These are phyloP conservation scores for Oidiodendron maius DNA, from an alignment of 495 filamentous ascomycete genomes.

Conservation along the genomic window DNA sequence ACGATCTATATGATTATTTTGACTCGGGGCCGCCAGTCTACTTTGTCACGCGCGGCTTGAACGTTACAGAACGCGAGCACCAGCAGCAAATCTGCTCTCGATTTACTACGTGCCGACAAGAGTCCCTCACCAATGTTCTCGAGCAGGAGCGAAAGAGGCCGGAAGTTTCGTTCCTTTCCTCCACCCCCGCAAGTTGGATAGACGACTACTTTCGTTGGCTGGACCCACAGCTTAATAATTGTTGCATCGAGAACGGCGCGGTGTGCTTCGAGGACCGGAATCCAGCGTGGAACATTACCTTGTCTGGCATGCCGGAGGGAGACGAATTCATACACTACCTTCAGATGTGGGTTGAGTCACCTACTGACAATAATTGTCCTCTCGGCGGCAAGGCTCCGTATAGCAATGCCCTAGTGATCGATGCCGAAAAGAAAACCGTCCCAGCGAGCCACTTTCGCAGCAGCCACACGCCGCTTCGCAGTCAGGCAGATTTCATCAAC, in stretches of 20 bases:
- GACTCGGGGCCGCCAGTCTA: constrained; percentile 90
- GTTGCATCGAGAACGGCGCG: constrained; percentile 61
- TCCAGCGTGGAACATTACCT: constrained; percentile 79
- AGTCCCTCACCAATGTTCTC: constrained; percentile 79
- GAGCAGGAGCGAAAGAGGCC: constrained; percentile 90
- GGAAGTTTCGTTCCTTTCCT: constrained; percentile 84
- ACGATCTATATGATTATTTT: constrained; percentile 90
- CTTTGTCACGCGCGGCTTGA: constrained; percentile 80
- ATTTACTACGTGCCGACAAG: constrained; percentile 78
- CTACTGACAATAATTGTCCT: constrained; percentile 77
- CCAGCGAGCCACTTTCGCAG: constrained; percentile 87
- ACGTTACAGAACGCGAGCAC: constrained; percentile 62
- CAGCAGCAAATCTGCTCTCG: constrained; percentile 89
- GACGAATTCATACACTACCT: constrained; percentile 83
- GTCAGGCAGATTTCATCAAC: constrained; percentile 88
- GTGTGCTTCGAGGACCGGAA: constrained; percentile 72
- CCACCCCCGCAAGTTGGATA: constrained; percentile 91
- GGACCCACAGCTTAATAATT: constrained; percentile 74
- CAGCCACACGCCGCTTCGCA: constrained; percentile 75
- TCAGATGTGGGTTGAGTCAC: constrained; percentile 71
- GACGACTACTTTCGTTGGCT: constrained; percentile 97
- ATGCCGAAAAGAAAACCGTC: constrained; percentile 56
- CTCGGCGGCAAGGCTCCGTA: constrained; percentile 86
- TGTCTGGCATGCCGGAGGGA: constrained; percentile 88
- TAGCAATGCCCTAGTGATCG: constrained; percentile 75